Evolutionary conservation across 164 flowering plant species (phyloP), one percentile per base, ranked within the genome.

Genomic region (Vitis riparia): DNA sequence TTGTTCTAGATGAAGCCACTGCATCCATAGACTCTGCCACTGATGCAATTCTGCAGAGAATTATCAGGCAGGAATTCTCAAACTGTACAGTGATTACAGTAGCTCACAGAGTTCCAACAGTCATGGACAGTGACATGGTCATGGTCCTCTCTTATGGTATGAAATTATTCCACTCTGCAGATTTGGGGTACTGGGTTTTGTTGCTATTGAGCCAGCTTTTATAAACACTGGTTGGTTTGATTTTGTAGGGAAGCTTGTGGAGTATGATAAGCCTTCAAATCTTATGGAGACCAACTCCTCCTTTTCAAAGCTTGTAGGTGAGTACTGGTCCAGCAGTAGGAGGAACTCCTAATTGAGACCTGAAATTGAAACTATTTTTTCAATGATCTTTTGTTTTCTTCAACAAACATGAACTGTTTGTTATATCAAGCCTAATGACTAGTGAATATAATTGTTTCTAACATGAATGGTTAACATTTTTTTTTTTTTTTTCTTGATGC

Each of bases 1-100:
- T 93, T 7, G 91, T 93, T 19, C 80, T 91, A 7, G 98, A 93
- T 77, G 98, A 93, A 78, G 97, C 97, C 11, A 93, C 97, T 23
- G 98, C 94, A 55, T 93, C 97, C 11, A 88, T 91, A 9, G 98
- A 91, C 68, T 86, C 94, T 6, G 85, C 92, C 23, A 93, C 96
- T 1, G 97, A 93, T 83, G 86, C 88, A 2, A 73, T 83, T 66
- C 80, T 91, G 11, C 98, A 86, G 70, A 75, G 71, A 50, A 78
- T 87, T 10, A 89, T 87, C 63, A 84, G 90, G 55, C 73, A 83
- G 71, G 91, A 89, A 58, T 87, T 89, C 71, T 65, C 74, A 1
- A 62, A 67, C 14, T 87, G 89, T 81, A 89, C 93, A 0, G 89
- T 87, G 7, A 73, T 89, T 68, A 87, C 93, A 0, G 86, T 89